These are phyloP conservation scores for Aspergillus sp. DNA, from an alignment of 2,329 filamentous ascomycete genomes.

Conservation along the genomic window DNA sequence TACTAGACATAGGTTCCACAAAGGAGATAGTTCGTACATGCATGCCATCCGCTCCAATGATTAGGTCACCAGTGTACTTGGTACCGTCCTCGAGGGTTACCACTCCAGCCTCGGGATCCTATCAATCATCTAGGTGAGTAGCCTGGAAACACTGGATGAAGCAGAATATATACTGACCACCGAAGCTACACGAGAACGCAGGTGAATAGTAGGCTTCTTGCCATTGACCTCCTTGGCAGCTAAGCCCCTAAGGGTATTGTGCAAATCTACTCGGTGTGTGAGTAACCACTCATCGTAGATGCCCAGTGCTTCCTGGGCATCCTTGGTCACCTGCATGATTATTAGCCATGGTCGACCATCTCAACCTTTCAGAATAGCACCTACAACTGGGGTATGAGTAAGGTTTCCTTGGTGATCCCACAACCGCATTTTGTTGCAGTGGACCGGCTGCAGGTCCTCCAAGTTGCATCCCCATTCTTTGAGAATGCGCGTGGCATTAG, in stretches of 20 bases:
- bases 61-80: slow-evolving; percentile 37
- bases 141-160: background rate
- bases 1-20: background rate
- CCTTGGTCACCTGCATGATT: slow-evolving; percentile 15
- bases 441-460: slow-evolving; percentile 18
- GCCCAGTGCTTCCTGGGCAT: slow-evolving; percentile 6
- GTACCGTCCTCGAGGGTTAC: slow-evolving; percentile 34
- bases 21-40: slow-evolving; percentile 21
- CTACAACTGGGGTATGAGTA: slow-evolving; percentile 3
- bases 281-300: slow-evolving; percentile 21
- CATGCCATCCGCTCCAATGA: slow-evolving; percentile 47
- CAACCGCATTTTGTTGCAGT: slow-evolving; percentile 15
- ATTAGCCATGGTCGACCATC: background rate
- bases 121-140: background rate
- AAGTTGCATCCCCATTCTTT: slow-evolving; percentile 31
- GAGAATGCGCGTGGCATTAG: slow-evolving; percentile 35
- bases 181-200: slow-evolving; percentile 18
- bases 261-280: slow-evolving; percentile 44
- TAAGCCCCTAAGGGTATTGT: slow-evolving; percentile 34
- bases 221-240: slow-evolving; percentile 27
- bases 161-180: slow-evolving; percentile 24
- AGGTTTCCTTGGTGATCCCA: slow-evolving; percentile 14
- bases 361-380: background rate
- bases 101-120: slow-evolving; percentile 27
- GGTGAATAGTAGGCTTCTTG: slow-evolving; percentile 23